Evolutionary conservation across 371 early-diverging fungal genomes (phyloP).

Genomic region (Mucor lusitanicus): DNA sequence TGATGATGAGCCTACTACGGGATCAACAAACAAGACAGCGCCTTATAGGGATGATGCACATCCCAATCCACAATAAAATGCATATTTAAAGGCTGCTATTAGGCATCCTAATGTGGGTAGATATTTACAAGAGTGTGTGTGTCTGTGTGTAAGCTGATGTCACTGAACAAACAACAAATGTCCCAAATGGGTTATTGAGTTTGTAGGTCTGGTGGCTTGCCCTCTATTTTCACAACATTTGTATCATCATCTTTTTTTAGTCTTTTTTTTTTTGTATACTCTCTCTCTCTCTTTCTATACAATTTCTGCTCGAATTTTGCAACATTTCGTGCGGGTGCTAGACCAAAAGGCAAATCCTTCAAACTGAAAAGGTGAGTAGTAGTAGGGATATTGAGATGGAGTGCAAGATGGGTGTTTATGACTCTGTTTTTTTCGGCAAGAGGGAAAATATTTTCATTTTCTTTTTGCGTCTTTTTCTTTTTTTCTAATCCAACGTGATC

Average conservation of each 20-base stretch:
- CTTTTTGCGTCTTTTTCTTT: neutral
- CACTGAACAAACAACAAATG: neutral
- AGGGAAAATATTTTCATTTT: neutral
- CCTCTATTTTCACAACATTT: neutral
- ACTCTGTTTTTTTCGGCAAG: neutral
- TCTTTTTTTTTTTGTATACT: no score
- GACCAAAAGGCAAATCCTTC: neutral
- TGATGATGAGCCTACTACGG: neutral
- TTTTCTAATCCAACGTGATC: slow-evolving; percentile 2
- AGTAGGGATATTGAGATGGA: neutral
- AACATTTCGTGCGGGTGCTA: neutral
- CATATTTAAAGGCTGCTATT: no score
- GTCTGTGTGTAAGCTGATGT: neutral
- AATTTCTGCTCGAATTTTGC: neutral
- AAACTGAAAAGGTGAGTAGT: slow-evolving; percentile 17
- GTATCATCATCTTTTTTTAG: neutral
- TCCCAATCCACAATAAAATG: neutral
- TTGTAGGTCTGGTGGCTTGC: slow-evolving; percentile 3
- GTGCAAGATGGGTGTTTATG: neutral
- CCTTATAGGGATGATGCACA: neutral
- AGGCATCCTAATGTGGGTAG: no score
- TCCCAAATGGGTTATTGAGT: neutral
- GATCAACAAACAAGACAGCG: no score
- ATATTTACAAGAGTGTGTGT: no score
- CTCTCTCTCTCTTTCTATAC: neutral